These are phyloP conservation scores for Russula abietina DNA, from an alignment of 768 basidiomycete genomes.

Conservation along the genomic window DNA sequence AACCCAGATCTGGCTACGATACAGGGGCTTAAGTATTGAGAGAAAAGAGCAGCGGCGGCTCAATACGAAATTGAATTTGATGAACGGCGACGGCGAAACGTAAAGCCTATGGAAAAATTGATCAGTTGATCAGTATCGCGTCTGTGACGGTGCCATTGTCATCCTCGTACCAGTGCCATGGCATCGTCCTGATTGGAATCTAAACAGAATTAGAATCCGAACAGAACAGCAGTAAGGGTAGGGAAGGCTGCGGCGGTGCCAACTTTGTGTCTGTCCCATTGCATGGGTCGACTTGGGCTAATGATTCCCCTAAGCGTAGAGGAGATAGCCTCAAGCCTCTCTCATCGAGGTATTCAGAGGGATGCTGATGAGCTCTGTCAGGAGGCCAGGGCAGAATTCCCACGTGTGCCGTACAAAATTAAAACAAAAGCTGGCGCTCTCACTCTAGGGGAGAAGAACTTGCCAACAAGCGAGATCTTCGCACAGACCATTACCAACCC, in stretches of 20 bases:
- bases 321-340: background rate
- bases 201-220: no score
- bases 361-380: background rate
- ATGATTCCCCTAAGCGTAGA: background rate
- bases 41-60: background rate
- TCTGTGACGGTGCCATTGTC: background rate
- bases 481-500: background rate
- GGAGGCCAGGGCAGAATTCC: background rate
- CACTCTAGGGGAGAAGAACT: no score
- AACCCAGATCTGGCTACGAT: background rate
- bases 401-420: background rate
- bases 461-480: no score
- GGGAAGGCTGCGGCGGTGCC: background rate
- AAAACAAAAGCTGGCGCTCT: background rate
- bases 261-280: background rate
- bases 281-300: background rate
- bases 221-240: background rate
- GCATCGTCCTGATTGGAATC: background rate
- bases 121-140: background rate
- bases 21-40: background rate
- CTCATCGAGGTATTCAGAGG: no score
- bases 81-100: background rate
- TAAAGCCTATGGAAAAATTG: background rate
- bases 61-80: background rate
- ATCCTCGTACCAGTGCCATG: background rate